Base-by-base conservation (phyloP, 345 rosid genomes). In the Odontarrhena argentea region DNA sequence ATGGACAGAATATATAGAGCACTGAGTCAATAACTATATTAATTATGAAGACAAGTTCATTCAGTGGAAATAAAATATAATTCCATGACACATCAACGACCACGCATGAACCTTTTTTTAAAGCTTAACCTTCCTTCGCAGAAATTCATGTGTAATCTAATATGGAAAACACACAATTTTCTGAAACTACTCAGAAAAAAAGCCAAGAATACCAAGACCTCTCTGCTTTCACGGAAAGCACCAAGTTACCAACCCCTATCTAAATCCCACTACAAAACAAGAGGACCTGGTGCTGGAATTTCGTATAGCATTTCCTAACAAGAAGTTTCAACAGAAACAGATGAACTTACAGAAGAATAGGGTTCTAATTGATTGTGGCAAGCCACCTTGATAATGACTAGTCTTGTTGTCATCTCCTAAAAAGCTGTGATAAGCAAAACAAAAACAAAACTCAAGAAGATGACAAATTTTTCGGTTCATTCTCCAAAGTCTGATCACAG, bases 11-110 rank as follows among this genome's bases (percentile, higher is more conserved):
- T 60, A 67, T 38, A 37, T 26, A 67, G 43, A 9, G 18, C 18
- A 55, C 40, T 64, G 14, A 10, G 76, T 72, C 76, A 72, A 65
- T 50, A 41, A 1, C 41, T 42, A 63, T 55, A 57, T 65, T 72
- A 57, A 2, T n/a, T 40, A 30, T 9, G 14, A 37, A 49, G 70
- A 48, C 3, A 22, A 41, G 1, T 0, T 41, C 11, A 13, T 12
- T 18, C 0, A 34, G 1, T 36, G 7, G 9, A 15, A 55, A 22
- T 49, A 64, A 4, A 41, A 1, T 47, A 72, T 41, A n/a, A 2
- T 49, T 58, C 13, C 60, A 0, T 15, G 47, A 73, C 51, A 45
- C 13, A 14, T 1, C 66, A 41, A 50, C 67, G 1, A 26, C 67
- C 11, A 49, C 25, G 0, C 25, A 5, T 2, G 1, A 40, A n/a